Conservation (phyloP, 306 rosid genomes). For the Spatholobus suberectus region DNA sequence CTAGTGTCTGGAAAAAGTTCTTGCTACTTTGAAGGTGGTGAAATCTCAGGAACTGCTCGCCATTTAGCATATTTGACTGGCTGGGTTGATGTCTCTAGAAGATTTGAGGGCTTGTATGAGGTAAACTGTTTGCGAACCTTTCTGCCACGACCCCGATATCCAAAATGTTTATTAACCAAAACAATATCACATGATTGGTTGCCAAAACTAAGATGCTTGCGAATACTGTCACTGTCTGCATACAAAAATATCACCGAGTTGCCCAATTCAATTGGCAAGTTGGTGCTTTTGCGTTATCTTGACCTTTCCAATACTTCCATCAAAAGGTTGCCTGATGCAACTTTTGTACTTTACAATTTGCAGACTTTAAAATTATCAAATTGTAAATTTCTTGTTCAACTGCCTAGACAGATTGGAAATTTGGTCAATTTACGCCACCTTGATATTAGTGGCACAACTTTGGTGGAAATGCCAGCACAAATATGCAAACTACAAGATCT, state of each 20-base stretch:
- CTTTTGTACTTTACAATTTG: not conserved
- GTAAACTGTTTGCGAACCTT: not conserved
- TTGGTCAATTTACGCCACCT: not conserved
- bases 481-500: not conserved
- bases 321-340: not conserved
- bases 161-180: not conserved
- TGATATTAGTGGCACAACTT: not conserved
- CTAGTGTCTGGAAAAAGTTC: not conserved
- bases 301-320: not conserved
- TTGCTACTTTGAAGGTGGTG: not conserved
- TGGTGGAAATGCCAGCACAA: not conserved
- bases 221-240: not conserved
- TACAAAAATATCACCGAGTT: not conserved
- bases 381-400: not conserved
- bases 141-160: not conserved
- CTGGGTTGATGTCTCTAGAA: not conserved
- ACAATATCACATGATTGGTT: not conserved
- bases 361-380: not conserved
- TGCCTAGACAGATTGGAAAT: not conserved
- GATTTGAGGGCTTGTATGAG: not conserved
- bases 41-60: not conserved
- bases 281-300: not conserved
- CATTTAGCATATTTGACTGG: not conserved
- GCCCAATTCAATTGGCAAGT: not conserved
- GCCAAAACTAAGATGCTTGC: not conserved